Evolutionary conservation across 768 basidiomycete species (phyloP), one percentile per base, ranked within the genome.

Genomic region (Psilocybe subaeruginosa): DNA sequence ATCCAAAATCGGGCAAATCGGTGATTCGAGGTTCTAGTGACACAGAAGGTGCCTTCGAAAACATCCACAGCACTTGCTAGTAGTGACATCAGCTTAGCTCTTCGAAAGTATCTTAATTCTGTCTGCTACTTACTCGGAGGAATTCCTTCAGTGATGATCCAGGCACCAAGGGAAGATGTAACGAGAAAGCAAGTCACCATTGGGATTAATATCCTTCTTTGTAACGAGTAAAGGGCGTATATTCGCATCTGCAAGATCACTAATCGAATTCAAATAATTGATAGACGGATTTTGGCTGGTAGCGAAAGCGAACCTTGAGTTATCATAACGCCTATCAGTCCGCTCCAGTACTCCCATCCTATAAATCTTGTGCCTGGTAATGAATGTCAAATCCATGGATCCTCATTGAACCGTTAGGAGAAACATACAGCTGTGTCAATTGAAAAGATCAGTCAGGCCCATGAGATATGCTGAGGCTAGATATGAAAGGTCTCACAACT

Each of bases 191-290:
- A 54, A 8, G 19, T 3, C n/a, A 41, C 23, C 53, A 54, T 54
- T 27, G 33, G 23, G 3, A 31, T 17, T 3, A 54, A 27, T 35
- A 54, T 19, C 16, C 12, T 19, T 37, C 33, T 54, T 11, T 39
- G n/a, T 3, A 29, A n/a, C n/a, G 37, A 37, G 19, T 54, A 54
- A 7, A 54, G 19, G 3, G 53, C 53, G 8, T 54, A 33, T 17
- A 54, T 39, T 35, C 53, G 53, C 16, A 54, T 6, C 23, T 54
- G 53, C n/a, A 54, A 19, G n/a, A 54, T 54, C 8, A 41, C 53
- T 54, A 23, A 23, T 23, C 23, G 23, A 23, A 23, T 23, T 23
- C 23, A 23, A 23, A 23, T 23, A 23, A 23, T 23, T 23, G 23
- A 23, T 23, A 23, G 23, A 23, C 23, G 23, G 23, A 23, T 23